Evolutionary conservation across 2,329 filamentous ascomycete genomes (phyloP), one percentile per base, ranked within the genome.

Genomic region (Exserohilum turcica): DNA sequence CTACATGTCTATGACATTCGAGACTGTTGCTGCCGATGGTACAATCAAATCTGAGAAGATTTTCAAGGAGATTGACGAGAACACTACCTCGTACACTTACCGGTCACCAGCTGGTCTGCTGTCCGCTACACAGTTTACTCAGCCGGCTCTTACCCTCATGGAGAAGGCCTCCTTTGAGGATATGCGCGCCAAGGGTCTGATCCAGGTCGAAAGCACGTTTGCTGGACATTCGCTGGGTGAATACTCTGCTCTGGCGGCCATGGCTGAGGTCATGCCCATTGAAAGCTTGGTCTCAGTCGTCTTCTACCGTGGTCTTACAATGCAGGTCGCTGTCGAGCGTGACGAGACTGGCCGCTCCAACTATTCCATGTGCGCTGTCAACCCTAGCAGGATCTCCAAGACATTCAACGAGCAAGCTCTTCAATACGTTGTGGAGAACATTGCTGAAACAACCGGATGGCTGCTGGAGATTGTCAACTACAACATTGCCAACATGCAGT

Each of bases 1-100:
- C 79, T 99, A 99, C 82, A 97, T 97, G 89, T 88, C 93, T 55
- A 99, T 99, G 94, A 97, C 93, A 42, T 99, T 97, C 77, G 94
- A 99, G 81, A 95, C 93, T n/a, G 92, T 99, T 47, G 89, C 89
- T 54, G 80, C 90, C 2, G 94, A 99, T 74, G 94, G 94, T 21
- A 86, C 86, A 31, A 92, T 96, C 80, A 97, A 97, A 78, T 97
- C 94, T 0, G 94, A 99, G 82, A 96, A 93, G 79, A 99, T 99
- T 73, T 99, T 99, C 85, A 97, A 99, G 82, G 92, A 96, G 70
- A 92, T 99, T 67, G 85, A 89, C 68, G 94, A 97, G 78, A 88
- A 83, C 72, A 97, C 93, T 2, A 90, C 90, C 5, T 97, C 90
- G 0, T 99, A 99, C 82, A 99, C 94, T 1, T 99, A 97, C 82